Conservation (phyloP, 495 filamentous ascomycete species). For the Neurospora sp. region DNA sequence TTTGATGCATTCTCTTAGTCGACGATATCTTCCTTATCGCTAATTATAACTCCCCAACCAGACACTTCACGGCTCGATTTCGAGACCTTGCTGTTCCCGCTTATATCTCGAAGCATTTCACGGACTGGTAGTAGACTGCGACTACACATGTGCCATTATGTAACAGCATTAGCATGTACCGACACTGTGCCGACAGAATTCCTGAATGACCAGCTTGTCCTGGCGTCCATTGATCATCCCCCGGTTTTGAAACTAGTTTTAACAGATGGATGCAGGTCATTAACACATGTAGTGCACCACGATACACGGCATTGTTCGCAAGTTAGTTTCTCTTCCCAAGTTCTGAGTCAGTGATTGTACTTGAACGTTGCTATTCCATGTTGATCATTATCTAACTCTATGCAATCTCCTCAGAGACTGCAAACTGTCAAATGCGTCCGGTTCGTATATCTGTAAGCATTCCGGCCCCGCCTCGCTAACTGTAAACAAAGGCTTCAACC, state of each 20-base stretch:
- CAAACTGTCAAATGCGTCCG: background rate
- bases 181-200: background rate
- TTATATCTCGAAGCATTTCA: too few species aligned
- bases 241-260: background rate
- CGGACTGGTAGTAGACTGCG: background rate
- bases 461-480: background rate
- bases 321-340: background rate
- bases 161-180: background rate
- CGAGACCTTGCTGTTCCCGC: too few species aligned
- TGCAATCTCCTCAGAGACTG: background rate
- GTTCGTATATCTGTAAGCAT: background rate
- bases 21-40: background rate
- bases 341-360: background rate
- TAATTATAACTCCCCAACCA: background rate
- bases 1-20: background rate
- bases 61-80: background rate
- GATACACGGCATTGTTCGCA: background rate
- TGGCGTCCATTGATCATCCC: background rate
- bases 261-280: background rate
- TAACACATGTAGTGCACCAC: background rate
- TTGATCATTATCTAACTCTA: background rate
- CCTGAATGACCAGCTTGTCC: background rate
- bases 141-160: background rate
- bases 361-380: background rate
- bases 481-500: background rate